A percentile compares a stretch with the other conserved stretches of the same genome.
These are phyloP conservation scores for Sclerotinia nivalis DNA, from an alignment of 2,329 filamentous ascomycete genomes.

Conservation along the genomic window DNA sequence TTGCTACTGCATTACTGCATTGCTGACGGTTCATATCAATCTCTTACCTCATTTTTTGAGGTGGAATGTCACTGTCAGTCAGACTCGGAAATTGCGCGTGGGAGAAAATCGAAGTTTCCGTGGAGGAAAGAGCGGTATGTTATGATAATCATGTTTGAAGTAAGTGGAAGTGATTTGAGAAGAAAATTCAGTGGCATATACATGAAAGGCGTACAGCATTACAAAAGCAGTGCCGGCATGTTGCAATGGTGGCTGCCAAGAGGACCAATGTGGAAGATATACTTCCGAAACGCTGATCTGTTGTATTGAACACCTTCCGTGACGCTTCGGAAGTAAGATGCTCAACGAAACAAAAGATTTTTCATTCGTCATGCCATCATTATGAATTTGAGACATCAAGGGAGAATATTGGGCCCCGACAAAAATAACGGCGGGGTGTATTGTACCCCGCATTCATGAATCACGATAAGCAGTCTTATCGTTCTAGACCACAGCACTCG, in stretches of 20 bases:
- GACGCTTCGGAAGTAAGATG: neutral
- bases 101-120: neutral
- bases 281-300: neutral
- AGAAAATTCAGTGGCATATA: neutral
- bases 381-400: neutral
- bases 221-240: neutral
- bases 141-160: neutral
- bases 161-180: neutral
- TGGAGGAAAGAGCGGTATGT: conserved; percentile 15
- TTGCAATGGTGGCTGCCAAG: neutral
- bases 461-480: conserved; percentile 18
- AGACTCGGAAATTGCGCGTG: conserved; percentile 5
- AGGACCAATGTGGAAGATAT: neutral
- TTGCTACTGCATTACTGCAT: conserved; percentile 3
- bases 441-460: conserved; percentile 17
- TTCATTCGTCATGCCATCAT: neutral
- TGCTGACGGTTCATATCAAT: conserved; percentile 13
- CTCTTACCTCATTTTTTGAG: conserved; percentile 16
- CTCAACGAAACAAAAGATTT: neutral
- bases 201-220: conserved; percentile 2
- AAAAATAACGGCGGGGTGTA: conserved; percentile 8
- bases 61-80: conserved; percentile 15
- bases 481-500: neutral
- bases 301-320: neutral
- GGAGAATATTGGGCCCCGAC: neutral